Conservation (phyloP, 148 eudicot genomes). For the Cornus controversa region DNA sequence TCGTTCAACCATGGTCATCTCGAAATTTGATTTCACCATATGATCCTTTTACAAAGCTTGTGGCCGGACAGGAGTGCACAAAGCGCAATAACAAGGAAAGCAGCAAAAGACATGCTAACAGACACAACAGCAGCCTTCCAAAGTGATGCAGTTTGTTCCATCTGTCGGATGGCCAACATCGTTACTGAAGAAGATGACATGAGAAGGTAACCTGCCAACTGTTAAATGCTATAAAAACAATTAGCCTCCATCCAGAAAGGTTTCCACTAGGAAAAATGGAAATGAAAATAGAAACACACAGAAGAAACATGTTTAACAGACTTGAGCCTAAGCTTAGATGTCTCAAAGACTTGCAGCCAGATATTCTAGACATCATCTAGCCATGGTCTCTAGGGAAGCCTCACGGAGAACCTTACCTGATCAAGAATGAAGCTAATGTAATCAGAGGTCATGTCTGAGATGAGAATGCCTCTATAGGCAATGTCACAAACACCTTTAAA, state of each 20-base stretch:
- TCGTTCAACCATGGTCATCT: not conserved
- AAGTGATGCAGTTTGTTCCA: constrained; percentile 4
- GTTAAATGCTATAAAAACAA: not conserved
- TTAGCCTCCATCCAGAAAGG: not conserved
- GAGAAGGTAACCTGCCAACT: constrained; percentile 42
- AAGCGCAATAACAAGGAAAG: constrained; percentile 21
- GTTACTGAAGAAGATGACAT: constrained; percentile 34
- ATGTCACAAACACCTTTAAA: constrained; percentile 36
- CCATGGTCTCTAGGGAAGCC: too few species aligned
- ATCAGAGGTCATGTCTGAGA: constrained; percentile 36
- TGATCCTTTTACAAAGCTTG: constrained; percentile 40
- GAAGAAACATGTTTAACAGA: not conserved
- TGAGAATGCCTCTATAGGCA: constrained; percentile 27
- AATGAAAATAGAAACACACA: not conserved
- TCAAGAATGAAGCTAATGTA: constrained; percentile 39
- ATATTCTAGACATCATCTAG: too few species aligned
- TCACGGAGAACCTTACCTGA: constrained; percentile 22
- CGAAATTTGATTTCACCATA: constrained; percentile 27
- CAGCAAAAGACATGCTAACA: constrained; percentile 32
- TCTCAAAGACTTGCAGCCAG: not conserved
- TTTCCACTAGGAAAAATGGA: not conserved
- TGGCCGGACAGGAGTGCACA: constrained; percentile 38
- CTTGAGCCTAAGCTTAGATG: not conserved
- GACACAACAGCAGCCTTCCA: constrained; percentile 29
- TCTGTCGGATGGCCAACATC: constrained; percentile 24